Evolutionary conservation across 108 stramenopile genomes (phyloP).

Genomic region (Conticribra weissflogii): DNA sequence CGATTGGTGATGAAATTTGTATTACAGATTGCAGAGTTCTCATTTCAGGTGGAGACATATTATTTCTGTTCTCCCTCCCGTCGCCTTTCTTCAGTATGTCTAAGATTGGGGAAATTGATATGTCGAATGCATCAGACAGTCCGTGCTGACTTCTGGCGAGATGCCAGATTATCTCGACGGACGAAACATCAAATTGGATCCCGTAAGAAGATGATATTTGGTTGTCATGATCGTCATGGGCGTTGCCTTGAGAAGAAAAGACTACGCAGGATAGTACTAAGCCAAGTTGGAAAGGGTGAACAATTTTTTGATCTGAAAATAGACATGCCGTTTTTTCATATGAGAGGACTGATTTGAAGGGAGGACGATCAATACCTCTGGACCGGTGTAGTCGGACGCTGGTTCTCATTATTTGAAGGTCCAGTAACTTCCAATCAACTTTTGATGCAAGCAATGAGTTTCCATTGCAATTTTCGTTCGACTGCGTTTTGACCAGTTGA

Average conservation of each 20-base stretch:
- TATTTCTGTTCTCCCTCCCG: conserved; percentile 10
- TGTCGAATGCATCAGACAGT: conserved; percentile 50
- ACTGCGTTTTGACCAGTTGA: not conserved
- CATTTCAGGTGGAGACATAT: not conserved
- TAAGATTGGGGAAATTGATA: conserved; percentile 52
- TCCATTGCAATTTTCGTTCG: not conserved
- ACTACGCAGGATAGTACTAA: not conserved
- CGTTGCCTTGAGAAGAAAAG: not conserved
- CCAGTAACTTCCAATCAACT: not conserved
- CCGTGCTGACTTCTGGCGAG: conserved; percentile 55
- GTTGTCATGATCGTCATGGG: not conserved
- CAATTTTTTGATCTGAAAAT: conserved; percentile 49
- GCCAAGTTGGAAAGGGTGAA: conserved; percentile 50
- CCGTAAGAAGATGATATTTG: conserved; percentile 4
- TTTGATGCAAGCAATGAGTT: not conserved
- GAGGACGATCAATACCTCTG: no score
- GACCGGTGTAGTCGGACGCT: no score
- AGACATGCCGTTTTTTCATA: not conserved
- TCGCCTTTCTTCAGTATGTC: conserved; percentile 11
- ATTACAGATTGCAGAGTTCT: not conserved
- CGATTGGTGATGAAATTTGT: conserved; percentile 14
- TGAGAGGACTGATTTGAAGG: no score
- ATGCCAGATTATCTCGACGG: conserved; percentile 63
- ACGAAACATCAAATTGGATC: conserved; percentile 36
- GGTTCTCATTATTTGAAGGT: not conserved